Base-by-base conservation (phyloP, 1,284 basidiomycete genomes). In the Heterobasidion parviporum region DNA sequence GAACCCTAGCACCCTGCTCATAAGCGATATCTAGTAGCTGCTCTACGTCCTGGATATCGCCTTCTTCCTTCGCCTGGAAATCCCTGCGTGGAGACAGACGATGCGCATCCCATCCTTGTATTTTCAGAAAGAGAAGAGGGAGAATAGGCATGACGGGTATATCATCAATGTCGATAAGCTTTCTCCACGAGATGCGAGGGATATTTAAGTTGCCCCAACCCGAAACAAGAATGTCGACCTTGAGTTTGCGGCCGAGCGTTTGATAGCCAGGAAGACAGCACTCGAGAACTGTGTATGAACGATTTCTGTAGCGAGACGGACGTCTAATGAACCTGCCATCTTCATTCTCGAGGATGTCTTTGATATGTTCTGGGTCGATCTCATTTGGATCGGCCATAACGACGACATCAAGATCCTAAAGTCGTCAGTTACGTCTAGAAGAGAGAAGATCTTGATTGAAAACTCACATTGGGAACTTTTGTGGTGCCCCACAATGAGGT, bases 61-160 rank as follows among this genome's bases (percentile, higher is more conserved):
- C 44, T 6, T 9, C 8, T 33, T 10, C 36, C 35, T 59, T 59
- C 18, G 12, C 46, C 8, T 33, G 44, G n/a, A 36, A 50, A 43
- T 55, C 58, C 3, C 1, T 0, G 14, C 58, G 47, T 3, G 2
- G 0, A 8, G 57, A 59, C 8, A 1, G 46, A 51, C 46, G 20
- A 9, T 56, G 54, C 33, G 50, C 49, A 50, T 41, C 18, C 57
- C 51, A 58, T 14, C 58, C 53, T 35, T 58, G 53, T 5, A 43
- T 34, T 50, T 59, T 58, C 53, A 58, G 41, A 15, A 58, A 35
- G n/a, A 59, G 44, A 12, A 58, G 32, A 16, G 50, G 36, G 33
- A 59, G 58, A n/a, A 55, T 33, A 0, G 50, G 50, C 57, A 59
- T 59, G 26, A 59, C 47, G 26, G 54, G 54, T 14, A 59, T 51